Evolutionary conservation across 2,329 filamentous ascomycete species (phyloP).

Genomic region (Colletotrichum sp.): DNA sequence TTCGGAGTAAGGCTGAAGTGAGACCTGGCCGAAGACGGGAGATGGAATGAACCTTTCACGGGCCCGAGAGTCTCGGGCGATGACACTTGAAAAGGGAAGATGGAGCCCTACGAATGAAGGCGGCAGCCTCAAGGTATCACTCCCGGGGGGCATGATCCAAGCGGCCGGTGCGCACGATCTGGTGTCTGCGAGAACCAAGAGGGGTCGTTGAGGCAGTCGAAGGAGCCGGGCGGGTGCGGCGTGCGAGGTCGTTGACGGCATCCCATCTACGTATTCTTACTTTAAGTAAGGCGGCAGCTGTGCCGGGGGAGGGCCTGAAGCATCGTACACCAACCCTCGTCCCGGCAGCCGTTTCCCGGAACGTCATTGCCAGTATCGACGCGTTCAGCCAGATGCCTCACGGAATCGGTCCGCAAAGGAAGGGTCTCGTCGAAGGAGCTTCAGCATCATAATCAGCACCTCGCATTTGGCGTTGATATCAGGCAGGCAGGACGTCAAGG

Average conservation of each 20-base stretch:
- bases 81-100: neutral
- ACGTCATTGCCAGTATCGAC: neutral
- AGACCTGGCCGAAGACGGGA: neutral
- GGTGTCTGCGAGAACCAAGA: neutral
- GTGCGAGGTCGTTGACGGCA: neutral
- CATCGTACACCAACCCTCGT: neutral
- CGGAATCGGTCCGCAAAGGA: neutral
- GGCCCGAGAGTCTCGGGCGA: neutral
- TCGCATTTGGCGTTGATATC: neutral
- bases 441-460: neutral
- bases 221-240: neutral
- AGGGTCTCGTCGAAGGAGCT: neutral
- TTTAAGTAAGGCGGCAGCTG: neutral
- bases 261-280: neutral
- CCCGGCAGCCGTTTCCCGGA: neutral
- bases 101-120: neutral
- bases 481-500: neutral
- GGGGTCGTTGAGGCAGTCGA: neutral
- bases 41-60: constrained; percentile 1
- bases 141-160: neutral
- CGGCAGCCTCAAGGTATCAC: neutral
- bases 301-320: neutral
- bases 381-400: neutral
- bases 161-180: neutral
- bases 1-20: constrained; percentile 6